These are phyloP conservation scores for Sarocladiaceae sp. DNA, from an alignment of 2,329 filamentous ascomycete genomes.

Conservation along the genomic window DNA sequence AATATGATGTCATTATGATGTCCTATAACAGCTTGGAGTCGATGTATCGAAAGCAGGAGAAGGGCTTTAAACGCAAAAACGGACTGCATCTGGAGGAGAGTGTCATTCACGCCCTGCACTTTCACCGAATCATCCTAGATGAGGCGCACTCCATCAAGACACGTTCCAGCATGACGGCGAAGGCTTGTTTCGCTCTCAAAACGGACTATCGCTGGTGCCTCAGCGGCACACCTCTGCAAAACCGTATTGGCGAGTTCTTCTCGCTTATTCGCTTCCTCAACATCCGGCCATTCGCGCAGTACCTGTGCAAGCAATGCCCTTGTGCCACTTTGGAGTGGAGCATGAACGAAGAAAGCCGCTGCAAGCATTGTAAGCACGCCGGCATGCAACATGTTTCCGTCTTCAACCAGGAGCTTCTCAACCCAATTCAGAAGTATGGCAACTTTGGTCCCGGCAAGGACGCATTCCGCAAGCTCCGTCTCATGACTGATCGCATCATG, in stretches of 20 bases:
- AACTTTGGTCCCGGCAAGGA: conserved; percentile 58
- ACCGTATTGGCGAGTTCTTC: conserved; percentile 96
- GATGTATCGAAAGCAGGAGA: conserved; percentile 86
- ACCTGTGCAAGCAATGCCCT: conserved; percentile 83
- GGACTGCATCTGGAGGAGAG: conserved; percentile 77
- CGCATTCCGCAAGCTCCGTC: conserved; percentile 76
- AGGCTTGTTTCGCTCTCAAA: conserved; percentile 88
- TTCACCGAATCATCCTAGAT: conserved; percentile 89
- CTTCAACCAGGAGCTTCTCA: conserved; percentile 93
- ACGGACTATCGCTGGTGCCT: conserved; percentile 93
- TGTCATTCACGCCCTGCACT: conserved; percentile 78
- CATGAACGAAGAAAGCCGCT: conserved; percentile 67
- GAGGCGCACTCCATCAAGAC: conserved; percentile 95
- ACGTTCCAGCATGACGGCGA: conserved; percentile 85
- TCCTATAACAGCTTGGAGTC: conserved; percentile 93
- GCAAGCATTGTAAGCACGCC: conserved; percentile 54
- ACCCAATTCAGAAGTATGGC: conserved; percentile 67
- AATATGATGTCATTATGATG: conserved; percentile 93
- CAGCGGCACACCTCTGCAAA: conserved; percentile 91
- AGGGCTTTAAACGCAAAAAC: conserved; percentile 79
- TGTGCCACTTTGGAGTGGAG: conserved; percentile 84
- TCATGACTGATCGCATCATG: conserved; percentile 94
- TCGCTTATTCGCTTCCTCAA: conserved; percentile 90
- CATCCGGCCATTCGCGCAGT: conserved; percentile 83
- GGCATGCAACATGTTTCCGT: conserved; percentile 49